Evolutionary conservation across 176 grass and related monocot genomes (phyloP), one percentile per base, ranked within the genome.

Genomic region (Guadua angustifolia): DNA sequence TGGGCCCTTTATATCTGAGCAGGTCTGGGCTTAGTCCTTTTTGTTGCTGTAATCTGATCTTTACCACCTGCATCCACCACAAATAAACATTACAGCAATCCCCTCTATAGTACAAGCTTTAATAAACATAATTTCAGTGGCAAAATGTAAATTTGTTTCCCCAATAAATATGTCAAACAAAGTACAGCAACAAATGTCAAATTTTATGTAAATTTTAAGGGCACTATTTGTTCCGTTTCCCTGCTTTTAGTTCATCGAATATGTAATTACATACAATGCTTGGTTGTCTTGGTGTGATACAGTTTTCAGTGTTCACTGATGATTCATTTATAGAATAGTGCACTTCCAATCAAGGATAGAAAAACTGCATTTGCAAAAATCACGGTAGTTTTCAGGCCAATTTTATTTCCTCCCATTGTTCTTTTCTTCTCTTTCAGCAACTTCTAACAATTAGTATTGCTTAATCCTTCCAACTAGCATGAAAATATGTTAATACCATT

Each of bases 1-100:
- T 71, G 0, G 96, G 93, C 11, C 93, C 93, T 85, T 95, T 95
- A 64, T 98, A 98, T 52, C 81, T 91, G 11, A 98, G 83, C 36
- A 98, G 84, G 33, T 93, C 93, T 24, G 83, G 88, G 73, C 91
- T 94, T 38, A 94, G 73, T 76, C 93, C 95, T 79, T 95, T 98
- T 71, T 95, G 96, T 75, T 98, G 93, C 50, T 95, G 93, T 10
- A 95, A 79, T 83, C 93, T 92, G 47, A 98, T 98, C 71, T 98
- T 95, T 50, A 95, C 96, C 24, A 94, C 91, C 96, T 95, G 85
- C 38, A 79, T 80, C 40, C 40, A 83, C 7, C 66, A 43, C 14
- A 45, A 56, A 70, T 0, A 75, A 87, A 87, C 43, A 56, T 52
- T 21, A 90, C 17, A 73, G 18, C 33, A 51, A n/a, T 67, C 74